Base-by-base conservation (phyloP, 2,329 filamentous ascomycete species). In the Aspergillus carbonarius region DNA sequence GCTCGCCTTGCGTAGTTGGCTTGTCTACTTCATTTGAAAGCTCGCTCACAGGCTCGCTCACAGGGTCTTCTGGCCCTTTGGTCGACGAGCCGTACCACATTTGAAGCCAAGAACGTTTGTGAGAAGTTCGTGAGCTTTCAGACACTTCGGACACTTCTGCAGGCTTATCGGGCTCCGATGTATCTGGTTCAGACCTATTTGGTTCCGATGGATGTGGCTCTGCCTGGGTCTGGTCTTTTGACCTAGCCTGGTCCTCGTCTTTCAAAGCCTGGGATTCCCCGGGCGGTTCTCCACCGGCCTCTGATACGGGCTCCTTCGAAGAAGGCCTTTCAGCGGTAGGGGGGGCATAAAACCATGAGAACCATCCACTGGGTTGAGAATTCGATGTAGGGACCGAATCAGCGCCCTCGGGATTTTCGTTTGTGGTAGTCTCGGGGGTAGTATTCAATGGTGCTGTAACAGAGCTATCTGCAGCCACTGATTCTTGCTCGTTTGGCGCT, bases 51-150 rank as follows among this genome's bases (percentile, higher is more conserved):
- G 65, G 60, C 51, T 64, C 56, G 47, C 55, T 49, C 53, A 60
- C 57, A 60, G 64, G 42, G 37, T 70, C 64, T 54, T 74, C 65
- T 54, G 60, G 58, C 32, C 64, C 58, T 49, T 70, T 72, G 25
- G 66, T 53, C 23, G 68, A 63, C 12, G 67, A 63, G 44, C 73
- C 72, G 58, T 72, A 72, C 77, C 74, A 79, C 72, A 79, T 76
- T 58, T 78, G 76, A 57, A 79, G 68, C 78, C 76, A 79, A 44
- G 76, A 77, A 53, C 75, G 71, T 57, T 75, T 79, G 39, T 72
- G 71, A 27, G 72, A 57, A 12, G 54, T 62, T 3, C 68, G 44
- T 4, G 44, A 30, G 17, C n/a, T 30, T 12, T 48, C 58, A 6
- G 46, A 40, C 3, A 63, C 57, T 34, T 66, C 62, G 12, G 56